Evolutionary conservation across 2,329 filamentous ascomycete genomes (phyloP).

Genomic region (Aspergillus tamarii): DNA sequence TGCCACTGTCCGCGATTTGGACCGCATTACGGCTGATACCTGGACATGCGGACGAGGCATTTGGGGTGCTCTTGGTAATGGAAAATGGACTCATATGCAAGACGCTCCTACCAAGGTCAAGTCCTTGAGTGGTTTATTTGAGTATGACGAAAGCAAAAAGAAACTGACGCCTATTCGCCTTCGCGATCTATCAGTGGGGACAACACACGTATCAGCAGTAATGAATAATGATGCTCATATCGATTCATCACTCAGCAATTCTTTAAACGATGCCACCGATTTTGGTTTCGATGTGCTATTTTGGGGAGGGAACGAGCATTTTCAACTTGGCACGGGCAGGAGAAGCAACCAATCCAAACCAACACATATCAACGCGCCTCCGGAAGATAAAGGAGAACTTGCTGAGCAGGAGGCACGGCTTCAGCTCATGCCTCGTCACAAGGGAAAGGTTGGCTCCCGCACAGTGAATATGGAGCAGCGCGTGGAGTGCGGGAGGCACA

Average conservation of each 20-base stretch:
- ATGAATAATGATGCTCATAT: constrained; percentile 80
- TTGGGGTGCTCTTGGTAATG: constrained; percentile 78
- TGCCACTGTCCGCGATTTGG: constrained; percentile 48
- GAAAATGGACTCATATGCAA: constrained; percentile 87
- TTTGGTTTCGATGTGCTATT: constrained; percentile 88
- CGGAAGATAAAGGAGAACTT: constrained; percentile 62
- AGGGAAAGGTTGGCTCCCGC: constrained; percentile 69
- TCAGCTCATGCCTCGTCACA: constrained; percentile 77
- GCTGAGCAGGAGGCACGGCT: constrained; percentile 71
- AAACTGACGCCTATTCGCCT: constrained; percentile 76
- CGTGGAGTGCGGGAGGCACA: constrained; percentile 81
- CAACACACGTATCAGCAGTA: constrained; percentile 78
- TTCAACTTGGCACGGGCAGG: constrained; percentile 89
- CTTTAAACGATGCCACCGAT: constrained; percentile 72
- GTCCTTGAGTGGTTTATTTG: constrained; percentile 77
- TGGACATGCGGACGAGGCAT: constrained; percentile 90
- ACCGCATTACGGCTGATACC: constrained; percentile 70
- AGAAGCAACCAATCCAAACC: constrained; percentile 78
- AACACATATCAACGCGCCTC: constrained; percentile 76
- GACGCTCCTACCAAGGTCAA: constrained; percentile 78
- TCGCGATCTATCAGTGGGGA: constrained; percentile 71
- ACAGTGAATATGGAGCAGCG: constrained; percentile 80
- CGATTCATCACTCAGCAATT: constrained; percentile 52
- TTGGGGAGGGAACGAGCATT: constrained; percentile 95
- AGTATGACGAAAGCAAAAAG: constrained; percentile 78